Percentiles rank a stretch among this genome's conserved stretches.
Conservation (phyloP, 345 rosid genomes). For the Iberis pinnata region DNA sequence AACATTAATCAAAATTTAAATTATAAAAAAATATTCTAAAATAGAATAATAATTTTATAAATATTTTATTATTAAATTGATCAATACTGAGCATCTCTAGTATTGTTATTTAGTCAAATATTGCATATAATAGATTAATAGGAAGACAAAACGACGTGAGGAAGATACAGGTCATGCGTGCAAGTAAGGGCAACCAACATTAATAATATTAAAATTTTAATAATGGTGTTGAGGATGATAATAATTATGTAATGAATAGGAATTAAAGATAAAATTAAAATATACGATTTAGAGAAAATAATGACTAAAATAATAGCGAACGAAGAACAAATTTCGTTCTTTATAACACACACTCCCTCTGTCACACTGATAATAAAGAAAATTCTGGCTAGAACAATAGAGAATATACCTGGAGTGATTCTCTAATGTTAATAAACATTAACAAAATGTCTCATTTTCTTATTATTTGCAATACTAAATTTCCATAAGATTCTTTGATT, state of each 20-base stretch:
- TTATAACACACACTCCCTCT: conserved; percentile 22
- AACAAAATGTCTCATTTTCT: conserved; percentile 27
- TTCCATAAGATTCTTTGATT: conserved; percentile 20
- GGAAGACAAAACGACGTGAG: conserved; percentile 31
- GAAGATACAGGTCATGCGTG: conserved; percentile 25
- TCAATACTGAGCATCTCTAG: too few relatives aligned
- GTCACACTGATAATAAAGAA: conserved; percentile 23
- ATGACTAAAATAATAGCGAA: not conserved
- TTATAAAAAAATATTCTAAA: too few relatives aligned
- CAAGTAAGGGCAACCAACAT: conserved; percentile 14
- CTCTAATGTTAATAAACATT: conserved; percentile 16
- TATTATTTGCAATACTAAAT: conserved; percentile 2
- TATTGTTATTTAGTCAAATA: not conserved
- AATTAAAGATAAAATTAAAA: not conserved
- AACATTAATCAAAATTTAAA: too few relatives aligned
- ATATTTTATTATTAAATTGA: too few relatives aligned
- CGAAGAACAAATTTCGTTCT: not conserved
- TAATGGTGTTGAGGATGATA: conserved; percentile 24
- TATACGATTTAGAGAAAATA: not conserved
- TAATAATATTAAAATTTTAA: not conserved
- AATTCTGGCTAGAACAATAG: conserved; percentile 18
- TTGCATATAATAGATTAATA: not conserved
- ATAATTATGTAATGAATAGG: not conserved
- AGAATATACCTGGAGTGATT: conserved; percentile 34
- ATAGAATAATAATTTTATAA: too few relatives aligned